These are phyloP conservation scores for Podila verticillata DNA, from an alignment of 192 early-diverging fungal genomes.

Conservation along the genomic window DNA sequence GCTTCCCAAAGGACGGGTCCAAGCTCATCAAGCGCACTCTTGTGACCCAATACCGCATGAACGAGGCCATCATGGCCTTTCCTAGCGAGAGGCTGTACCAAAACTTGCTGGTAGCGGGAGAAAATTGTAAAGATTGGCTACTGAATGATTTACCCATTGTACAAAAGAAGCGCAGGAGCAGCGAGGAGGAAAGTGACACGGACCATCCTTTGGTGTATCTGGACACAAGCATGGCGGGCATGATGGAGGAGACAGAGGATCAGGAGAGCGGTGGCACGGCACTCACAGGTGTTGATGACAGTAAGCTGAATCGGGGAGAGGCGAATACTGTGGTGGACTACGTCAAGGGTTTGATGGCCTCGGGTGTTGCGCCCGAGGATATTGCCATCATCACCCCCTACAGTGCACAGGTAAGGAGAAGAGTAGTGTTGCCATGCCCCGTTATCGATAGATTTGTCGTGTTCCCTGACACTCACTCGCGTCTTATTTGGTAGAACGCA, in stretches of 20 bases:
- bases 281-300: constrained; percentile 56
- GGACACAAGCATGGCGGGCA: constrained; percentile 71
- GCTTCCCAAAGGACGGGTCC: constrained; percentile 59
- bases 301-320: constrained; percentile 83
- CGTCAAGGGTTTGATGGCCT: constrained; percentile 66
- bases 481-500: constrained; percentile 26
- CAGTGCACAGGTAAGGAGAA: constrained; percentile 74
- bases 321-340: constrained; percentile 71
- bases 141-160: constrained; percentile 73
- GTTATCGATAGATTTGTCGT: too few species aligned
- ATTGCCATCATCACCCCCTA: constrained; percentile 94
- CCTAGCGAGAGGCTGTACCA: constrained; percentile 79
- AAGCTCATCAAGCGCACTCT: constrained; percentile 72
- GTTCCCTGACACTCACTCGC: neutral
- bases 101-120: constrained; percentile 69
- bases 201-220: constrained; percentile 69
- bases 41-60: constrained; percentile 90
- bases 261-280: constrained; percentile 23
- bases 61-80: constrained; percentile 81
- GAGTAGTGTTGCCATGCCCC: neutral
- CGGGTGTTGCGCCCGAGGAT: constrained; percentile 67
- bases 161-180: neutral
- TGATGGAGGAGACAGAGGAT: constrained; percentile 51
- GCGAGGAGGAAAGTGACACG: constrained; percentile 64
- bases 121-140: constrained; percentile 68